Evolutionary conservation across 345 rosid species (phyloP), one percentile per base, ranked within the genome.

Genomic region (Citrus australasica): DNA sequence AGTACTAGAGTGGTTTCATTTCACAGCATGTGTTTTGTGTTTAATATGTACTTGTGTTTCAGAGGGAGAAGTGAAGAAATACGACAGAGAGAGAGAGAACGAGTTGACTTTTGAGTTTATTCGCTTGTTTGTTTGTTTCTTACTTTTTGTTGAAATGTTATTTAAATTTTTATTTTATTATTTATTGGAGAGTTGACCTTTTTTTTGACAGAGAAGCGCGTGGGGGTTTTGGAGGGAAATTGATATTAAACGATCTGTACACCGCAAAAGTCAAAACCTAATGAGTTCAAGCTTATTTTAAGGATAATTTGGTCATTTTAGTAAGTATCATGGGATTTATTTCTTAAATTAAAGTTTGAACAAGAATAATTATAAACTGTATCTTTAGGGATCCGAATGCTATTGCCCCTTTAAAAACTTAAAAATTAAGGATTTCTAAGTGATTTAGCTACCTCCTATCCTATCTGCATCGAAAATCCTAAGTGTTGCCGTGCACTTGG

Each of bases 41-140:
- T 5, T 2, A 27, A 10, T 28, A 9, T 62, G 40, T 37, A 37
- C 37, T 60, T 27, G 17, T 60, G 76, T 72, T 60, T 14, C 27
- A 19, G 22, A 2, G 8, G 2, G 5, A 37, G 14, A 30, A 66
- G 38, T 64, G 46, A 14, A 61, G 55, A 17, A 35, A 19, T 28
- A 46, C 14, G 66, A 53, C 11, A 76, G 79, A 69, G 78, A 77
- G 75, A 78, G 76, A 68, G 24, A 71, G 69, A 75, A 51, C 67
- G 75, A 78, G 91, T 85, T 86, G 89, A 86, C 88, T 82, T 86
- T 85, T 17, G 25, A 69, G 74, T 53, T 32, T 8, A 7, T 61
- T 9, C 69, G 77, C 73, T 83, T 75, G 72, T 37, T 78, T 2
- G 61, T 42, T 61, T 38, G 19, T 7, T 46, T 11, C 51, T 46